These are phyloP conservation scores for Colletotrichum graminicola DNA, from an alignment of 2,329 filamentous ascomycete genomes.

Conservation along the genomic window DNA sequence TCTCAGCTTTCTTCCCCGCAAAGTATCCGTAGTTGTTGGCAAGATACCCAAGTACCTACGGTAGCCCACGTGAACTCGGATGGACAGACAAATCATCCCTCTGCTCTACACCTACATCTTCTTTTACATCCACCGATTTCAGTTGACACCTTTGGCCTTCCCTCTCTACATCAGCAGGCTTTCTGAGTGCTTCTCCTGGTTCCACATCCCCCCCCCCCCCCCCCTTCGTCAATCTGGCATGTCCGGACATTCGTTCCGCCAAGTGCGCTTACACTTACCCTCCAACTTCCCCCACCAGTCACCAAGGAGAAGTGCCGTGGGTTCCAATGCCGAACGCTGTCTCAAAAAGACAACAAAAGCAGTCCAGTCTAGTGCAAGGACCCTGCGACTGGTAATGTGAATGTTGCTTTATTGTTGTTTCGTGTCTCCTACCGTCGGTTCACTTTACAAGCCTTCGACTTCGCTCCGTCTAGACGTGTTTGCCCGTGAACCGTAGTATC, in stretches of 20 bases:
- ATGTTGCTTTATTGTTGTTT: conserved; percentile 9
- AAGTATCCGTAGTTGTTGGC: too few species aligned
- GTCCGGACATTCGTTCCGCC: conserved; percentile 8
- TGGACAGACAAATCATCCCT: too few species aligned
- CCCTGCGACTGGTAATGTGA: conserved; percentile 17
- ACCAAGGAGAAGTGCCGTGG: conserved; percentile 1
- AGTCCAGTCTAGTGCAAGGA: neutral
- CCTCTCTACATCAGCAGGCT: neutral
- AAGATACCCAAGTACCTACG: too few species aligned
- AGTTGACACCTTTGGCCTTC: too few species aligned
- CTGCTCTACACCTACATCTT: too few species aligned
- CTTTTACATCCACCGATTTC: too few species aligned
- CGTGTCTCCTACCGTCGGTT: neutral
- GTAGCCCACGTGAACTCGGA: too few species aligned
- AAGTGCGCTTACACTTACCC: conserved; percentile 39
- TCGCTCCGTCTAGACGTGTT: neutral
- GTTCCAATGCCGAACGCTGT: conserved; percentile 31
- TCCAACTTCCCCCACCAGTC: neutral
- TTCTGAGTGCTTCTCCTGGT: neutral
- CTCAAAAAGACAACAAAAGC: neutral
- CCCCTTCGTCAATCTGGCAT: neutral
- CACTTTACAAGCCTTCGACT: neutral
- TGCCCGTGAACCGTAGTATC: neutral
- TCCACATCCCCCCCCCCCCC: neutral
- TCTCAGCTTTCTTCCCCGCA: conserved; percentile 1